These are phyloP conservation scores for Phytophthora brassicae DNA, from an alignment of 352 stramenopile species.

Conservation along the genomic window DNA sequence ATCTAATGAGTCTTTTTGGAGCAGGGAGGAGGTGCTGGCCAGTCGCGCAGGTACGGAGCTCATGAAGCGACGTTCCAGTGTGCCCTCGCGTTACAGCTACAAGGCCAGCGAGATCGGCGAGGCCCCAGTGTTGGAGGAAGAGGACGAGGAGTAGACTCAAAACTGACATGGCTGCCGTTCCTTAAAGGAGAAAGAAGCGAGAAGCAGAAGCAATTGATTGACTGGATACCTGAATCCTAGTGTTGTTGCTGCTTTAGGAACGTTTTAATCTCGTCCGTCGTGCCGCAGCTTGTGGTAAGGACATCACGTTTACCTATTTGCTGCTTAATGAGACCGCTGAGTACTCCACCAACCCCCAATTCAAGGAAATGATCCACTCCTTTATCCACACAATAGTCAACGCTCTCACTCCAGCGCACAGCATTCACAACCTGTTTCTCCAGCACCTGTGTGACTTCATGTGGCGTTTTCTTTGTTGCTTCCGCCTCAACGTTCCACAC, in stretches of 20 bases:
- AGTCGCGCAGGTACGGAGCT: constrained; percentile 55
- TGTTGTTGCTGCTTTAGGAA: constrained; percentile 35
- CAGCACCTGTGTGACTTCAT: constrained; percentile 48
- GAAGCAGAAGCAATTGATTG: background rate
- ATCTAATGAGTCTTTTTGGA: background rate
- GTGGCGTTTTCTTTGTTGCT: constrained; percentile 39
- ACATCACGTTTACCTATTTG: constrained; percentile 37
- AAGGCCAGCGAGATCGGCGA: constrained; percentile 60
- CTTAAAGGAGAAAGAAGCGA: no score
- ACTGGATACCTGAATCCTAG: background rate
- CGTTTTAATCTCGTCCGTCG: constrained; percentile 51
- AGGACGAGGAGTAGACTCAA: constrained; percentile 37
- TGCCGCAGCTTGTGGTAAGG: constrained; percentile 51
- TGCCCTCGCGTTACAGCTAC: constrained; percentile 41
- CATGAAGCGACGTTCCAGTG: constrained; percentile 47
- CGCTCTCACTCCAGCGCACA: constrained; percentile 79
- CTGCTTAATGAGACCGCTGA: constrained; percentile 78
- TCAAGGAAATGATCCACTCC: constrained; percentile 64
- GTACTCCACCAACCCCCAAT: constrained; percentile 66
- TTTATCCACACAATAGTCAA: constrained; percentile 69
- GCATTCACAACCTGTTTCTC: constrained; percentile 63
- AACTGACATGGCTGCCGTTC: background rate
- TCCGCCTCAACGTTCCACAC: constrained; percentile 81
- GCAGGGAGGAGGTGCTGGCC: constrained; percentile 59
- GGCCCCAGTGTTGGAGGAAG: constrained; percentile 51